Base-by-base conservation (phyloP, 2,329 filamentous ascomycete genomes). In the Fusarium siculi region DNA sequence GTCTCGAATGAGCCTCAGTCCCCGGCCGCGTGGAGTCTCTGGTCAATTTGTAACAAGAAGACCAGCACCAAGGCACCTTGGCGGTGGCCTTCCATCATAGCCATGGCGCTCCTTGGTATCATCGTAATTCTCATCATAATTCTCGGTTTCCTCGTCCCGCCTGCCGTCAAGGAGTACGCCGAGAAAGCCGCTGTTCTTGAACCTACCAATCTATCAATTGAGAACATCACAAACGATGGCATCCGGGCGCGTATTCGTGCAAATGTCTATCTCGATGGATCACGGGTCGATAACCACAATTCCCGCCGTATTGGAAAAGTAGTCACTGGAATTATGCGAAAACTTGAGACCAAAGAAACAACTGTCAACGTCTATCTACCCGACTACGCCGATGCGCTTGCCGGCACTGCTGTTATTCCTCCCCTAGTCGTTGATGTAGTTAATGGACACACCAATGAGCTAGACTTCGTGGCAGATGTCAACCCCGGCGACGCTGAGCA, bases 161-260 rank as follows among this genome's bases (percentile, higher is more conserved):
- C 92, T 21, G 90, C 92, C 12, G 90, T 97, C 16, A 91, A 97
- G 82, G 89, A 94, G 79, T 99, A 99, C 82, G 93, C 93, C 54
- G 92, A 96, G 82, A 87, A 95, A 81, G 94, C 95, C 7, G 87
- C 92, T 30, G 90, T 96, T 23, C 89, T 99, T 74, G 90, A 95
- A 79, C 94, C 96, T 4, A 95, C 92, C 10, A 93, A 92, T 74
- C 83, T 99, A 25, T 94, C 95, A 4, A 91, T 99, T 67, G 93
- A 96, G 77, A 94, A 93, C 5, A 93, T 98, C 74, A 98, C 94
- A 0, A 79, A 90, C 12, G 87, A 91, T 66, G 96, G 96, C 18
- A 89, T 98, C 14, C 90, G 88, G 69, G 93, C 94, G 37, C 91
- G 94, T 71, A 87, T 99, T 52, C 92, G 95, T 78, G 96, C 93